These are phyloP conservation scores for Globisporangium carolinianum DNA, from an alignment of 352 stramenopile species.

Conservation along the genomic window DNA sequence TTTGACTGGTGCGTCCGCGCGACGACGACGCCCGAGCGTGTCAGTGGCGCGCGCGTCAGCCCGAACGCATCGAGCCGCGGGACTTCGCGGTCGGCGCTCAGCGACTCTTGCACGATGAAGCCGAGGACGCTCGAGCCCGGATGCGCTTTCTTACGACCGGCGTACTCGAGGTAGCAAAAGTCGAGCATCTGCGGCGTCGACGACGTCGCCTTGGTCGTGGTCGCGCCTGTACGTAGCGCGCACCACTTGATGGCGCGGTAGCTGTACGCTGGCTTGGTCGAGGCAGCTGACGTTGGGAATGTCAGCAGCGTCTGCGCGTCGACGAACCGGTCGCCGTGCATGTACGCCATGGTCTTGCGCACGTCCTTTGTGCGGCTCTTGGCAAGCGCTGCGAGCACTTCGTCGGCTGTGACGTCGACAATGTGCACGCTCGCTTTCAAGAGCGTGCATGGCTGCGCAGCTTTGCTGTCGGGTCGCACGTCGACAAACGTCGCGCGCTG, in stretches of 20 bases:
- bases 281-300: constrained; percentile 43
- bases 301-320: constrained; percentile 67
- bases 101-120: constrained; percentile 75
- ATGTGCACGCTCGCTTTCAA: constrained; percentile 61
- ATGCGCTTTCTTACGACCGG: constrained; percentile 41
- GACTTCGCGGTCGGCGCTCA: constrained; percentile 52
- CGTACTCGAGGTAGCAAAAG: constrained; percentile 77
- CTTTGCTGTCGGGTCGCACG: constrained; percentile 34
- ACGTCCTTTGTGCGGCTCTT: constrained; percentile 48
- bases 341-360: constrained; percentile 37
- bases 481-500: constrained; percentile 60
- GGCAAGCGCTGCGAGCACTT: constrained; percentile 55
- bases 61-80: constrained; percentile 59
- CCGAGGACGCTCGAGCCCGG: constrained; percentile 44
- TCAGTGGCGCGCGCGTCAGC: constrained; percentile 45
- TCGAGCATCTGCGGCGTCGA: constrained; percentile 24
- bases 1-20: constrained; percentile 71
- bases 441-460: constrained; percentile 33
- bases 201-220: neutral
- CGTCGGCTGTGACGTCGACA: constrained; percentile 48
- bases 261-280: constrained; percentile 33
- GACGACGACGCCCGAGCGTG: constrained; percentile 64
- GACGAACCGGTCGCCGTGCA: constrained; percentile 46
- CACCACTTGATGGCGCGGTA: constrained; percentile 69
- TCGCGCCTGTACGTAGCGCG: constrained; percentile 15